These are phyloP conservation scores for Simmondsia chinensis DNA, from an alignment of 148 eudicot genomes.

Conservation along the genomic window DNA sequence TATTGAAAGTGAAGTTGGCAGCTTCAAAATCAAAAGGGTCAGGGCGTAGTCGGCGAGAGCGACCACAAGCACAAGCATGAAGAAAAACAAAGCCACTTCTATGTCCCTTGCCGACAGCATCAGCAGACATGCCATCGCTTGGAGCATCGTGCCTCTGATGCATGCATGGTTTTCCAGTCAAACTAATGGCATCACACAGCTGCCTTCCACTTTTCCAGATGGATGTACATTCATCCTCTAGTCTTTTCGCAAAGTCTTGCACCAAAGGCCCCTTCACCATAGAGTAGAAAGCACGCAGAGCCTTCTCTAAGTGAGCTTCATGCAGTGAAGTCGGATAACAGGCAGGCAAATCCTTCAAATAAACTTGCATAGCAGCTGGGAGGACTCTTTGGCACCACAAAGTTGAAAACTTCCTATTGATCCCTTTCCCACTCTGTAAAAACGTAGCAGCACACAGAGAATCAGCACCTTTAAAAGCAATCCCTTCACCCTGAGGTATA, in stretches of 20 bases:
- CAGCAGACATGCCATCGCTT: slow-evolving; percentile 22
- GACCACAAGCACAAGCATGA: slow-evolving; percentile 99
- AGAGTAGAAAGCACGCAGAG: slow-evolving; percentile 49
- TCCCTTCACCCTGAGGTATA: slow-evolving; percentile 39
- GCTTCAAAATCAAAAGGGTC: slow-evolving; percentile 92
- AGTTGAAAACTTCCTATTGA: slow-evolving; percentile 56
- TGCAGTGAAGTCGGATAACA: slow-evolving; percentile 77
- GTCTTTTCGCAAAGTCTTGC: slow-evolving; percentile 44
- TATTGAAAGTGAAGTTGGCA: slow-evolving; percentile 48
- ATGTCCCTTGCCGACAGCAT: slow-evolving; percentile 37
- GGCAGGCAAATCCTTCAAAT: slow-evolving; percentile 61
- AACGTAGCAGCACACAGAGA: slow-evolving; percentile 51
- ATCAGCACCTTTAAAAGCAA: slow-evolving; percentile 31
- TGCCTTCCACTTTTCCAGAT: slow-evolving; percentile 88
- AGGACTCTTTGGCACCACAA: slow-evolving; percentile 70
- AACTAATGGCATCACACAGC: slow-evolving; percentile 83
- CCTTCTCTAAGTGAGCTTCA: slow-evolving; percentile 58
- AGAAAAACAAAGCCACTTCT: slow-evolving; percentile 85
- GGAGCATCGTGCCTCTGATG: slow-evolving; percentile 62
- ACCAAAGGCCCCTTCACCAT: slow-evolving; percentile 90
- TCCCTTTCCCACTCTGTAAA: slow-evolving; percentile 52
- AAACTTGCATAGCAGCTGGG: slow-evolving; percentile 80
- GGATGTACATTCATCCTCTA: slow-evolving; percentile 69
- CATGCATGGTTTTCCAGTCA: slow-evolving; percentile 88
- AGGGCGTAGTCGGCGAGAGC: slow-evolving; percentile 45